Evolutionary conservation across 116 monocot genomes (phyloP).

Genomic region (Phalaenopsis hybrid): DNA sequence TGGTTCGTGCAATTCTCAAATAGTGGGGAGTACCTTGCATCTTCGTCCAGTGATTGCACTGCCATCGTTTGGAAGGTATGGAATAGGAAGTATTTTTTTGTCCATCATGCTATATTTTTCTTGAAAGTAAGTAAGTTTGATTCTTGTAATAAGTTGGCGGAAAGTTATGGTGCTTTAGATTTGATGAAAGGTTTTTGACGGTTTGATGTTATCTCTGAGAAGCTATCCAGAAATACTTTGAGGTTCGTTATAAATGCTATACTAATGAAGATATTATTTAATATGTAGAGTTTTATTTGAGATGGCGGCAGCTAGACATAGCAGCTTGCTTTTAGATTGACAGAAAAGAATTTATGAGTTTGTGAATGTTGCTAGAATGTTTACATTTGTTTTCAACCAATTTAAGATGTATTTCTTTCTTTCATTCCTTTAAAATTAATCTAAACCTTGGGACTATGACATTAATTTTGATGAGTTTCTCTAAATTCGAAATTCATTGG

Average conservation of each 20-base stretch:
- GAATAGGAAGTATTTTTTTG: not conserved
- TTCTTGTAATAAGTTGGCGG: not conserved
- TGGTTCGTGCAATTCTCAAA: constrained; percentile 79
- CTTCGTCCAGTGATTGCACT: constrained; percentile 65
- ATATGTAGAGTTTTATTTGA: not conserved
- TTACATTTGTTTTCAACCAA: not conserved
- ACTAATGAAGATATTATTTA: not conserved
- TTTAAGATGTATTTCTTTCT: not conserved
- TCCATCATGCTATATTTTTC: constrained; percentile 2
- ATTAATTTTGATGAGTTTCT: not conserved
- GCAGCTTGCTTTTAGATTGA: not conserved
- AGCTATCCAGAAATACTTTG: not conserved
- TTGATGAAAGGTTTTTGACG: not conserved
- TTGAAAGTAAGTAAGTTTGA: not conserved
- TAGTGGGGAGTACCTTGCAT: constrained; percentile 54
- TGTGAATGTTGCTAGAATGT: not conserved
- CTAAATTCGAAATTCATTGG: not conserved
- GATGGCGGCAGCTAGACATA: not conserved
- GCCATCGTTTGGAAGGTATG: constrained; percentile 73
- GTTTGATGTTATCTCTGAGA: not conserved
- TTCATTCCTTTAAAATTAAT: not conserved
- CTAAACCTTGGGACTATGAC: not conserved
- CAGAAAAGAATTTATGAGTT: not conserved
- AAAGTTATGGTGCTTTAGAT: not conserved
- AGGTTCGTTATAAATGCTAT: not conserved